Evolutionary conservation across 2,329 filamentous ascomycete species (phyloP).

Genomic region (Phialophora tarda): DNA sequence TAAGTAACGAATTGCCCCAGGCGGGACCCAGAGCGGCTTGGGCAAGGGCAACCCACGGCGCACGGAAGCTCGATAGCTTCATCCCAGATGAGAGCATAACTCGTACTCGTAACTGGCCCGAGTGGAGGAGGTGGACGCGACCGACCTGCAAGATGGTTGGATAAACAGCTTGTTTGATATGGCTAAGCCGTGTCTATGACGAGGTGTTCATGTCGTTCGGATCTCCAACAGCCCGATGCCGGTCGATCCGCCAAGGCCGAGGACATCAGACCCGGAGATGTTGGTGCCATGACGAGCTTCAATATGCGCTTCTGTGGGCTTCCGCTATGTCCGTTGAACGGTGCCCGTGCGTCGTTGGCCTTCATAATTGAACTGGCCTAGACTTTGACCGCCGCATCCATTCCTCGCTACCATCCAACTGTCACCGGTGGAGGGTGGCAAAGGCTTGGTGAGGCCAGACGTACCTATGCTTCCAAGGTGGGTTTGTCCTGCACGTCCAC

Average conservation of each 20-base stretch:
- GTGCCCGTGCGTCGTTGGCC: neutral
- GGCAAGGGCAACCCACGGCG: neutral
- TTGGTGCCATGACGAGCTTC: neutral
- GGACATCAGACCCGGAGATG: neutral
- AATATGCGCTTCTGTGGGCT: neutral
- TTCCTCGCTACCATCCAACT: neutral
- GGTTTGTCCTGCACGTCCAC: too few species aligned
- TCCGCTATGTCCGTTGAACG: neutral
- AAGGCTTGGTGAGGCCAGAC: neutral
- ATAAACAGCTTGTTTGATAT: slow-evolving; percentile 5
- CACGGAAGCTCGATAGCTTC: neutral
- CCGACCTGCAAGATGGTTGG: slow-evolving; percentile 7
- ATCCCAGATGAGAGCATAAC: neutral
- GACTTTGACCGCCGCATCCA: neutral
- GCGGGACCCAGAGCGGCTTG: neutral
- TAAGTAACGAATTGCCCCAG: neutral
- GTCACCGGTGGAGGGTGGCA: neutral
- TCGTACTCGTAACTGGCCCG: neutral
- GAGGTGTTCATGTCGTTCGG: neutral
- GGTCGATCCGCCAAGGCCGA: neutral
- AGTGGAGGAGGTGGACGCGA: neutral
- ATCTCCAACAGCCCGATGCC: neutral
- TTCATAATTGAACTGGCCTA: neutral
- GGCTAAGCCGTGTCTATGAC: slow-evolving; percentile 14
- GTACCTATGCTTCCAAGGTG: neutral